Evolutionary conservation across 2,329 filamentous ascomycete species (phyloP).

Genomic region (Penicillium aurantiogriseum): DNA sequence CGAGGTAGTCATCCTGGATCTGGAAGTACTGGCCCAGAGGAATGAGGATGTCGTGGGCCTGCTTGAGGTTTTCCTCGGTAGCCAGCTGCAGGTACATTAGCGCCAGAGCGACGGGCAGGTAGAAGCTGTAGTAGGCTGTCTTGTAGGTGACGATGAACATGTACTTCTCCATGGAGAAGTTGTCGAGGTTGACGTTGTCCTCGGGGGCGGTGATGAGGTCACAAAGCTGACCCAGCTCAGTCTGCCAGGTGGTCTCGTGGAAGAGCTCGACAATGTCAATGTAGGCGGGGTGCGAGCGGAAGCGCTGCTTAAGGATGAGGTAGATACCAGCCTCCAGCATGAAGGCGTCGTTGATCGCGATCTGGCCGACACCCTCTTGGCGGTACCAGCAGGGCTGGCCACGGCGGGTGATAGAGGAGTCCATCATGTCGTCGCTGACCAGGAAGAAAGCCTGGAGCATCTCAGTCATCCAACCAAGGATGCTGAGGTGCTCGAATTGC

Average conservation of each 20-base stretch:
- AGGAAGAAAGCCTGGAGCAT: conserved; percentile 98
- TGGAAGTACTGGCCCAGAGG: conserved; percentile 99
- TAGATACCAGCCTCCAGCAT: conserved; percentile 92
- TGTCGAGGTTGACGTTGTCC: conserved; percentile 85
- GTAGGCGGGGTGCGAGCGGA: conserved; percentile 82
- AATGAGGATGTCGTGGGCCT: conserved; percentile 87
- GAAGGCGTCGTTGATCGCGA: conserved; percentile 98
- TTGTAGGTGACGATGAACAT: conserved; percentile 99
- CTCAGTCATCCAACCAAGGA: conserved; percentile 96
- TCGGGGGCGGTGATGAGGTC: conserved; percentile 95
- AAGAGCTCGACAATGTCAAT: conserved; percentile 92
- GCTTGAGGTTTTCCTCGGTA: conserved; percentile 83
- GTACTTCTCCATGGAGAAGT: conserved; percentile 92
- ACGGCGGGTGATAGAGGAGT: conserved; percentile 88
- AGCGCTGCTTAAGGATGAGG: conserved; percentile 87
- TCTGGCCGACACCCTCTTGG: conserved; percentile 82
- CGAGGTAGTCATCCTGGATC: conserved; percentile 97
- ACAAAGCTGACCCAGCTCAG: conserved; percentile 90
- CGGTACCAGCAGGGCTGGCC: conserved; percentile 97
- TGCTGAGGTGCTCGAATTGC: conserved; percentile 84
- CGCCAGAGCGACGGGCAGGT: conserved; percentile 90
- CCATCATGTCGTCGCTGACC: conserved; percentile 98
- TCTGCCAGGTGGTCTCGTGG: conserved; percentile 91
- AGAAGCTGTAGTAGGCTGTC: conserved; percentile 99
- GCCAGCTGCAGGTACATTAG: conserved; percentile 82